phyloP scores from a whole-genome alignment of 768 basidiomycete genomes.

The Tylopilus plumbeoviolaceoides region DNA sequence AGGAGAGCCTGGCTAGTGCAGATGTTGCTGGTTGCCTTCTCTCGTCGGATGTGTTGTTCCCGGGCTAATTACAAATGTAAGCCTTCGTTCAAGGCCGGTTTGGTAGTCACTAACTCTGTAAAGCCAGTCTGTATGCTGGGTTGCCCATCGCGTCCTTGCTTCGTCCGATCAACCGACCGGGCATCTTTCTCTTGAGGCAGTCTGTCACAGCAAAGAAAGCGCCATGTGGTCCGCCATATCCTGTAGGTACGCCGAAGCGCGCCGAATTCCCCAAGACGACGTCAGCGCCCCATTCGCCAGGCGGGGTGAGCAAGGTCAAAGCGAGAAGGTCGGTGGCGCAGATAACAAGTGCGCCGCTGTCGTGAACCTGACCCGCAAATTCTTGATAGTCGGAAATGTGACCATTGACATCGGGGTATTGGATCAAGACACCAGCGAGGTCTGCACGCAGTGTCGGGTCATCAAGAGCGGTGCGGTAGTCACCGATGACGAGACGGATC shows the following conservation, averaged over 20 bases:
- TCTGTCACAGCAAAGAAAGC: conserved; percentile 97
- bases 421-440: conserved; percentile 84
- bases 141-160: conserved; percentile 83
- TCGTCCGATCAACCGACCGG: conserved; percentile 91
- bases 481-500: conserved; percentile 72
- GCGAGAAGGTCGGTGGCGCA: conserved; percentile 92
- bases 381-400: conserved; percentile 67
- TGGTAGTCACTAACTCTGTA: conserved; percentile 71
- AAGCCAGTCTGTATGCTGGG: conserved; percentile 85
- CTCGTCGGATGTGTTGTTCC: conserved; percentile 95
- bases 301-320: conserved; percentile 87
- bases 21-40: conserved; percentile 98
- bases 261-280: conserved; percentile 94
- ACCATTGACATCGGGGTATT: conserved; percentile 93
- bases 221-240: conserved; percentile 97
- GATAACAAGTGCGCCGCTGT: conserved; percentile 72
- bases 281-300: conserved; percentile 99
- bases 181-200: conserved; percentile 94
- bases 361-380: conserved; percentile 67
- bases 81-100: conserved; percentile 1
- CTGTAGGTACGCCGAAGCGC: conserved; percentile 93
- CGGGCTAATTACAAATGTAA: conserved; percentile 53
- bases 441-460: conserved; percentile 54
- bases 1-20: conserved; percentile 97
- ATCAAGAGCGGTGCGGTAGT: conserved; percentile 47